Base-by-base conservation (phyloP, 495 filamentous ascomycete genomes). In the Lindgomyces ingoldianus region DNA sequence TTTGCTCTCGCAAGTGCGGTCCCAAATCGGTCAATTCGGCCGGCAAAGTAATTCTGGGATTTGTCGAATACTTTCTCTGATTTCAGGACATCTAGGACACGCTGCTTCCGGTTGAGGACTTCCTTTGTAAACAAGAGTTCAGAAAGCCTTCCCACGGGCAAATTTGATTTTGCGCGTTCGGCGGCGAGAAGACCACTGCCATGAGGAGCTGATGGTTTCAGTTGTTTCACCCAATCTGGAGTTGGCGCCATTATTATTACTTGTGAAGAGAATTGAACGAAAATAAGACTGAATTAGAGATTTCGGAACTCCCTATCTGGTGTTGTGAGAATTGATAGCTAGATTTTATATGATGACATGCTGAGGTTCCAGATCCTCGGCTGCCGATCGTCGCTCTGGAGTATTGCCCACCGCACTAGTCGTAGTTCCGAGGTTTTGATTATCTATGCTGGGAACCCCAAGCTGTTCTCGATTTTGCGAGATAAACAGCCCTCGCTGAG, bases 41-140 rank as follows among this genome's bases (percentile, higher is more conserved):
- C 85, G 57, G 81, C 74, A 53, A 84, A 84, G 74, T 88, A 86
- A 65, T 88, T 89, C 63, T 86, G 83, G 3, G 82, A 84, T 72
- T 89, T 89, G 72, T 89, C 84, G 63, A 89, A 89, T 47, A 87
- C 81, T 65, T 83, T 80, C 51, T 89, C 84, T 0, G 77, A 62
- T 68, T 84, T 73, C 4, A 89, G 78, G 9, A 88, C 74, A 14
- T 78, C 65, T 12, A 89, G 72, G 9, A 89, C 75, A 9, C 74
- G 72, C 4, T 81, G 66, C 68, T 85, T 83, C 26, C 81, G 77
- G 24, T 83, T 74, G 14, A 88, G 71, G 2, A 76, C 72, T 52
- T 86, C 79, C 68, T 80, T 81, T 6, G 83, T 84, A 70, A 85
- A 84, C 10, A 89, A 78, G 45, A 86, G 82, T 30, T 83, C 77